Percentiles rank a stretch among this genome's conserved stretches.
Evolutionary conservation across 2,329 filamentous ascomycete species (phyloP).

Genomic region (Neofusicoccum laricinum): DNA sequence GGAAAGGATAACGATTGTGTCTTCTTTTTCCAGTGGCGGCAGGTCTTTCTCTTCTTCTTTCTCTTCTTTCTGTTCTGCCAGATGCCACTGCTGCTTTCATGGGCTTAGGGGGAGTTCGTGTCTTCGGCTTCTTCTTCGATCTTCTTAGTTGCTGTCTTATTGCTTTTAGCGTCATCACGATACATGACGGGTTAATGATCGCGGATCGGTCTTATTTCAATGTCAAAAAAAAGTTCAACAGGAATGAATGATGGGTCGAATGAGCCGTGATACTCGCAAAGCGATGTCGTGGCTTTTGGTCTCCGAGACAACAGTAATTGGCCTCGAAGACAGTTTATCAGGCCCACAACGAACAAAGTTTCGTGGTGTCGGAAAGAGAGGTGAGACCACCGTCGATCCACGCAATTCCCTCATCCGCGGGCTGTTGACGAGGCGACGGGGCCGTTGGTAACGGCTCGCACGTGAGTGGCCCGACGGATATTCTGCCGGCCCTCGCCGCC

Average conservation of each 20-base stretch:
- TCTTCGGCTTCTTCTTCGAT: background rate
- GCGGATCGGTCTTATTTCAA: slow-evolving; percentile 4
- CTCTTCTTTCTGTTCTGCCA: background rate
- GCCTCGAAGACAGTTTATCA: too few species aligned
- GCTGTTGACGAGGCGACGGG: too few species aligned
- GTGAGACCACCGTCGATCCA: too few species aligned
- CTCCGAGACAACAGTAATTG: background rate
- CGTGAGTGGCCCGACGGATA: too few species aligned
- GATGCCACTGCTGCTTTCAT: background rate
- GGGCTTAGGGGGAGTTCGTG: background rate
- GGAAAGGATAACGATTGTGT: background rate
- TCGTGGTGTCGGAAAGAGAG: too few species aligned
- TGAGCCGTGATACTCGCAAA: too few species aligned
- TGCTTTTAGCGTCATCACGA: slow-evolving; percentile 10
- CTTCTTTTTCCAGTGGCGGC: background rate
- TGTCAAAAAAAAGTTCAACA: background rate
- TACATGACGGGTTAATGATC: slow-evolving; percentile 13
- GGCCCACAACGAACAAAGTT: too few species aligned
- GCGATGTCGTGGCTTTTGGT: background rate
- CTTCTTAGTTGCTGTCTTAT: background rate
- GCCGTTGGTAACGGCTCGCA: too few species aligned
- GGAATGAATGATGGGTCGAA: background rate
- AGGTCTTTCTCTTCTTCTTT: background rate
- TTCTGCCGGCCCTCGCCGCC: too few species aligned
- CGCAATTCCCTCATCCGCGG: too few species aligned